Percentiles rank a stretch among this genome's conserved stretches.
Evolutionary conservation across 768 basidiomycete genomes (phyloP).

Genomic region (Epithele typhae): DNA sequence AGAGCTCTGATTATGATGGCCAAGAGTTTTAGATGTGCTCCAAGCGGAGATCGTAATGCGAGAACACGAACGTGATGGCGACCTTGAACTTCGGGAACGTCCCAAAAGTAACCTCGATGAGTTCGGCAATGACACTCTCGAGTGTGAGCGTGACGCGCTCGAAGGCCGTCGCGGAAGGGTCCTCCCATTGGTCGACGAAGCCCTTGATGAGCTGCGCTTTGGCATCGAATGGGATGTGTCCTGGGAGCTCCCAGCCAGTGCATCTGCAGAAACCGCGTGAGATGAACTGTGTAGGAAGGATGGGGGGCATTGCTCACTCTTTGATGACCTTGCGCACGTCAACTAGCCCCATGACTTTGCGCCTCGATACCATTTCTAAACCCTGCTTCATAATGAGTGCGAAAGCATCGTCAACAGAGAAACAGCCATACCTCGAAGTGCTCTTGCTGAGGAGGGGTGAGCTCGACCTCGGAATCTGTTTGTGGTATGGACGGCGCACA

Average conservation of each 20-base stretch:
- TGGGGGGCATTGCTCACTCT: constrained; percentile 25
- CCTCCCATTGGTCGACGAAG: constrained; percentile 33
- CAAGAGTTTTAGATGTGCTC: not conserved
- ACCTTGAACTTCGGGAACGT: constrained; percentile 33
- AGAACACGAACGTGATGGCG: constrained; percentile 35
- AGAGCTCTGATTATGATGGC: no score
- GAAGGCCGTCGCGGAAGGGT: constrained; percentile 33
- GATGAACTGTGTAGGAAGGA: not conserved
- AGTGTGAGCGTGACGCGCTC: constrained; percentile 28
- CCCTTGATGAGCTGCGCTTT: constrained; percentile 32
- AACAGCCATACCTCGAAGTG: no score
- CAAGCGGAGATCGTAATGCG: not conserved
- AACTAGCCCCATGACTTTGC: constrained; percentile 24
- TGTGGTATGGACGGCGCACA: no score
- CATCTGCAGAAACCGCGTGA: constrained; percentile 22
- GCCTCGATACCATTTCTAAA: no score
- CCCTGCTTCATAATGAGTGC: no score
- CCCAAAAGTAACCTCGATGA: constrained; percentile 34
- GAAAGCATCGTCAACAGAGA: no score
- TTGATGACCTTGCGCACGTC: constrained; percentile 33
- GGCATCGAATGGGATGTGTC: constrained; percentile 37
- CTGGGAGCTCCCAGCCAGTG: constrained; percentile 40
- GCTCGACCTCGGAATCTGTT: no score
- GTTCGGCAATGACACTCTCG: constrained; percentile 21
- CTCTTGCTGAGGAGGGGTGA: no score